Base-by-base conservation (phyloP, 2,329 filamentous ascomycete species). In the Monilinia fructigena region DNA sequence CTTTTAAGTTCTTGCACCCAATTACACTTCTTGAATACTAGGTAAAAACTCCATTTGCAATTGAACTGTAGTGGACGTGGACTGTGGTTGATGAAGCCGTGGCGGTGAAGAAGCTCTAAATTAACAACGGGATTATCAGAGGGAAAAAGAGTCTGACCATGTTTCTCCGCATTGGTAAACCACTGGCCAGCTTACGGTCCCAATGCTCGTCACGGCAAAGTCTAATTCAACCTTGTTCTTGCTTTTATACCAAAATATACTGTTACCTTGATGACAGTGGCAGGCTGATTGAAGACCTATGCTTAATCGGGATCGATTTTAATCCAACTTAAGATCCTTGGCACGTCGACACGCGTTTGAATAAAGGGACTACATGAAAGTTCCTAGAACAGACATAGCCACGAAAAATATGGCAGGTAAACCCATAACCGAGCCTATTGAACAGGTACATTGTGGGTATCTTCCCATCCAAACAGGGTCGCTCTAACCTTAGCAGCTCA, bases 131-230 rank as follows among this genome's bases (percentile, higher is more conserved):
- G 14, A 47, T 6, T 18, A 45, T 60, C 28, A 20, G 26, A n/a
- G 28, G 48, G 28, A 38, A 48, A 16, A 23, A 35, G 12, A 35
- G 42, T 48, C 5, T 23, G 56, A 35, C 11, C 20, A 35, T 48
- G 42, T 59, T 59, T 48, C 56, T 59, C 28, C 42, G 56, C 42
- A 59, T 48, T 35, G 56, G 20, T 59, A 59, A 26, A 18, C 35
- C 56, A 59, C 56, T 20, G 42, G 56, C 28, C 20, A 23, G 5
- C 42, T 16, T 48, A 11, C 14, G 26, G 42, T 23, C 42, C 40
- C 40, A 23, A 23, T 31, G 23, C 42, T 59, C 20, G 48, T 48
- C n/a, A 48, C 31, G 23, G 23, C 55, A 45, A 58, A 45, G 40
- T 58, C 55, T 45, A 60, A 20, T 35, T 28, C 20, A 35, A 48